phyloP scores from a whole-genome alignment of 305 asterid species.

The Fraxinus floribunda region DNA sequence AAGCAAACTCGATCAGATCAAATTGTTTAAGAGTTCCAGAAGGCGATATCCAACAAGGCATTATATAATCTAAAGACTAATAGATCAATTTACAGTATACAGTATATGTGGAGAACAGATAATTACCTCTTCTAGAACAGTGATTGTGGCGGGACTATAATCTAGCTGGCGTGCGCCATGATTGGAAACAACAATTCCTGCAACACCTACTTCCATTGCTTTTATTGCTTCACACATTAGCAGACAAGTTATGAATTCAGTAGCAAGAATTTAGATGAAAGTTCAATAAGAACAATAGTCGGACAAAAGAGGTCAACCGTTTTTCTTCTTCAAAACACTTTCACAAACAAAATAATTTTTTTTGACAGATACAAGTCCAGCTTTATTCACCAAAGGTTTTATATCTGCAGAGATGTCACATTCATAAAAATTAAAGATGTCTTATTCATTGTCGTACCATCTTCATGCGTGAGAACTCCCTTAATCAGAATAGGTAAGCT shows the following conservation, averaged over 20 bases:
- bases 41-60: background rate
- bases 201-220: conserved; percentile 62
- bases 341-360: background rate
- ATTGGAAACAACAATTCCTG: conserved; percentile 62
- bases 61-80: background rate
- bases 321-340: background rate
- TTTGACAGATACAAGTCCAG: background rate
- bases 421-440: background rate
- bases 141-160: conserved; percentile 55
- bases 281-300: background rate
- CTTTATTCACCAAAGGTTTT: background rate
- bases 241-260: conserved; percentile 1
- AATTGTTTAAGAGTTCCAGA: background rate
- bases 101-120: background rate
- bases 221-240: conserved; percentile 43
- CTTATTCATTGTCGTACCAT: conserved; percentile 36
- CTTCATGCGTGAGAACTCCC: conserved; percentile 66
- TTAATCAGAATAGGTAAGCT: conserved; percentile 60
- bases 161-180: conserved; percentile 76
- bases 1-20: background rate
- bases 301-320: background rate
- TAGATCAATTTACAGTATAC: background rate
- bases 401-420: background rate
- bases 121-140: conserved; percentile 62
- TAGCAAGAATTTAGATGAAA: background rate